Base-by-base conservation (phyloP, 805 yeast species). In the Metschnikowia koreensis region DNA sequence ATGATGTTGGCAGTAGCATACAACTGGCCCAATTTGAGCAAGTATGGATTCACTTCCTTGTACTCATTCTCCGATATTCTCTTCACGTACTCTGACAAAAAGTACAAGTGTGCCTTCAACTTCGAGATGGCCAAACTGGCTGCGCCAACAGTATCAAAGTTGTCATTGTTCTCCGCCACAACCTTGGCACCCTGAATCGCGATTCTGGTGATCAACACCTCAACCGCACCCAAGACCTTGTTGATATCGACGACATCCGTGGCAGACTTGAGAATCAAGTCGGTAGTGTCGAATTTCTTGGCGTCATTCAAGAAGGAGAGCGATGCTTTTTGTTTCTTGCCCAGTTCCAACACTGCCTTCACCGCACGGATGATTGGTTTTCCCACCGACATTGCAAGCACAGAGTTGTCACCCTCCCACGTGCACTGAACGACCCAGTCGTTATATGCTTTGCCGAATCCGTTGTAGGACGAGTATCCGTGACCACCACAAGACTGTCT, bases 341-440 rank as follows among this genome's bases (percentile, higher is more conserved):
- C 59, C 28, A 41, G 38, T 17, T 52, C 49, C 60, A 58, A 51
- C 10, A 53, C 63, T 6, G 47, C 54, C 27, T 28, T 43, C 27
- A 52, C 61, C 6, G 60, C 53, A 44, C 56, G 54, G 46, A 58
- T 58, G 34, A 60, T 45, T 6, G 60, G 62, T 54, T 60, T 60
- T 5, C 62, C 63, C 12, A 55, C 62, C 7, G 62, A 57, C 61
- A 60, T 57, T 38, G 61, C 60, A 49, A 60, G 54, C 41, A 60
- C 62, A 2, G 61, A 57, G 49, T 60, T 60, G 58, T 60, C 63
- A 34, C 63, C 63, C 34, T 60, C 63, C 63, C 63, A 60, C 7
- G 63, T 60, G 41, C 63, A 60, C 44, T 60, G 63, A 36, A 60
- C 63, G 26, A 58, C 63, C 62, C 62, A 60, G 56, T 60, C 63